A percentile compares a stretch with the other conserved stretches of the same genome.
phyloP scores from a whole-genome alignment of 306 rosid genomes.

The Geum urbanum region DNA sequence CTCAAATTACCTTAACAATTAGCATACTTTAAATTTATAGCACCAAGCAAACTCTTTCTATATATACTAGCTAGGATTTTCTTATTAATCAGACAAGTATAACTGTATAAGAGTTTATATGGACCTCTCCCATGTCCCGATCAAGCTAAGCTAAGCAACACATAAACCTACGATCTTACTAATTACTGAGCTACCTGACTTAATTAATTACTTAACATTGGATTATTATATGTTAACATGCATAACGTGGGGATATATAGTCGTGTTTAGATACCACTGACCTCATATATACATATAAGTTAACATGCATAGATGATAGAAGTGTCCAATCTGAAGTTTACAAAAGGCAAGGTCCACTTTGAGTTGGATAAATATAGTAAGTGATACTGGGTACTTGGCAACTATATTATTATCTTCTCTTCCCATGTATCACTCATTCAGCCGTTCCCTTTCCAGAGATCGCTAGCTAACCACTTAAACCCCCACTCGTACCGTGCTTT shows the following conservation, averaged over 20 bases:
- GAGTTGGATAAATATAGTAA: neutral
- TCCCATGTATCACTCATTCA: conserved; percentile 14
- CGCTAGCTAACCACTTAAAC: conserved; percentile 7
- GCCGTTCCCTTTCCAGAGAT: neutral
- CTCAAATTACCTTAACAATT: neutral
- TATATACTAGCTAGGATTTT: no score
- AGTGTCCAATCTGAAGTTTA: neutral
- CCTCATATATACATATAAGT: neutral
- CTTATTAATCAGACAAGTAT: no score
- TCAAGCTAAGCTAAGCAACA: no score
- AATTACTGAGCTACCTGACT: neutral
- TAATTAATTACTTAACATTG: no score
- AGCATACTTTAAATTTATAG: conserved; percentile 9
- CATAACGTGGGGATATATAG: neutral
- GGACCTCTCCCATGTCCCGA: no score
- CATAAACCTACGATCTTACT: neutral
- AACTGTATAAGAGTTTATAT: no score
- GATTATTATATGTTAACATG: no score
- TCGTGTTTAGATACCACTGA: neutral
- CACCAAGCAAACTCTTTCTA: neutral
- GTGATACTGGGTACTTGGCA: conserved; percentile 4
- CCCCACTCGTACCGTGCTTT: conserved; percentile 3
- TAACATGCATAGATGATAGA: neutral
- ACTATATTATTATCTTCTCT: neutral
- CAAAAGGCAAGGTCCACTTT: conserved; percentile 2